Percentiles rank a stretch among this genome's conserved stretches.
Conservation (phyloP, 2,329 filamentous ascomycete genomes). For the Nemania sp. region DNA sequence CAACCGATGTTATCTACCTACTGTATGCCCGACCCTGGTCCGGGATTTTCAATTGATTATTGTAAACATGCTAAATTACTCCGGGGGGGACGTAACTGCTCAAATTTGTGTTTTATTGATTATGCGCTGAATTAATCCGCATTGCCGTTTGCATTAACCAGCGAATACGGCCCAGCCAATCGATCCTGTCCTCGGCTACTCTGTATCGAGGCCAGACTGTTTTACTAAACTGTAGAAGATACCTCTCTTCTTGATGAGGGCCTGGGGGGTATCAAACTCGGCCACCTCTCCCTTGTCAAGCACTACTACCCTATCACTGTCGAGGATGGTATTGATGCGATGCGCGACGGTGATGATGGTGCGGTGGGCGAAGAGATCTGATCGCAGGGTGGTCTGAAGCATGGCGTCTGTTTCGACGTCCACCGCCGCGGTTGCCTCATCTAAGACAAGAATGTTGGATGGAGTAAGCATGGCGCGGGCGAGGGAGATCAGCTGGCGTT, state of each 20-base stretch:
- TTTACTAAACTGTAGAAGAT: slow-evolving; percentile 89
- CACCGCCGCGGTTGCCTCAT: slow-evolving; percentile 87
- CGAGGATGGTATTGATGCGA: slow-evolving; percentile 95
- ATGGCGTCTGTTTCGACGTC: slow-evolving; percentile 70
- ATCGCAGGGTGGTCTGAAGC: slow-evolving; percentile 65
- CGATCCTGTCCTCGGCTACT: slow-evolving; percentile 34
- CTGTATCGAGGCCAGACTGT: slow-evolving; percentile 75
- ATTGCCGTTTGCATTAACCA: no score
- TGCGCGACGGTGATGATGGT: slow-evolving; percentile 99
- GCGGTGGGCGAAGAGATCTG: slow-evolving; percentile 76
- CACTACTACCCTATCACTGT: slow-evolving; percentile 87
- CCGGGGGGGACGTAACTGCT: no score
- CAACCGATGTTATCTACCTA: no score
- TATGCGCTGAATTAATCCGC: no score
- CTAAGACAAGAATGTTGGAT: slow-evolving; percentile 94
- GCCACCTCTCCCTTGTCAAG: slow-evolving; percentile 87
- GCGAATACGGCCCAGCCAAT: not conserved
- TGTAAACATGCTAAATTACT: no score
- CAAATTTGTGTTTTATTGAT: no score
- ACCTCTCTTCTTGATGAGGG: slow-evolving; percentile 74
- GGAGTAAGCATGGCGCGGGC: slow-evolving; percentile 92
- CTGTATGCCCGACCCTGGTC: no score
- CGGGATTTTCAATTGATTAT: no score
- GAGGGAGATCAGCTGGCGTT: slow-evolving; percentile 90
- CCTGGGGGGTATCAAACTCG: slow-evolving; percentile 87